Percentiles rank a stretch among this genome's conserved stretches.
phyloP scores from a whole-genome alignment of 2,329 filamentous ascomycete species.

The Claviceps maximensis region DNA sequence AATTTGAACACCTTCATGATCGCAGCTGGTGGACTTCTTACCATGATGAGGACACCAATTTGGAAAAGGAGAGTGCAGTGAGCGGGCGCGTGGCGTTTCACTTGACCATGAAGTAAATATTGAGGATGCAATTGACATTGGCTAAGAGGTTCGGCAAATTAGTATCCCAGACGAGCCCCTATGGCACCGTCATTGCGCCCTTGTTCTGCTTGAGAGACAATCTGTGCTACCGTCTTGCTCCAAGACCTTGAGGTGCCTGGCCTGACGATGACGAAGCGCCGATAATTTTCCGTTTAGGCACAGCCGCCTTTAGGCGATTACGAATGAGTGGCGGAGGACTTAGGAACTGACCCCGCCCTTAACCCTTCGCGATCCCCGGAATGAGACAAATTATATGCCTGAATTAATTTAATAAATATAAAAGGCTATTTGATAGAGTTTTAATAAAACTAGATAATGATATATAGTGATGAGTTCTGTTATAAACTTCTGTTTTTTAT shows the following conservation, averaged over 20 bases:
- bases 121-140: neutral
- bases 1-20: constrained; percentile 3
- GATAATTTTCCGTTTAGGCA: constrained; percentile 22
- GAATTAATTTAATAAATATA: too few relatives aligned
- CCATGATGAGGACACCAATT: constrained; percentile 16
- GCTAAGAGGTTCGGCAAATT: neutral
- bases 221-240: neutral
- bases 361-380: too few relatives aligned
- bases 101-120: constrained; percentile 12
- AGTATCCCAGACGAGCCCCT: neutral
- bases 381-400: too few relatives aligned
- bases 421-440: too few relatives aligned
- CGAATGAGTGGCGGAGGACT: constrained; percentile 12
- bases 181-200: neutral
- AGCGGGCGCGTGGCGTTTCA: constrained; percentile 7
- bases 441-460: too few relatives aligned
- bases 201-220: neutral
- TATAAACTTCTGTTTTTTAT: too few relatives aligned
- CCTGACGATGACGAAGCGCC: constrained; percentile 22
- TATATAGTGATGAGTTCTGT: too few relatives aligned
- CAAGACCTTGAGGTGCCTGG: constrained; percentile 5
- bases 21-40: constrained; percentile 13
- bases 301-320: constrained; percentile 14
- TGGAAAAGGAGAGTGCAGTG: constrained; percentile 6
- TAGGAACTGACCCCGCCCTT: neutral